phyloP scores from a whole-genome alignment of 2,329 filamentous ascomycete species.

The Pseudogymnoascus sp. region DNA sequence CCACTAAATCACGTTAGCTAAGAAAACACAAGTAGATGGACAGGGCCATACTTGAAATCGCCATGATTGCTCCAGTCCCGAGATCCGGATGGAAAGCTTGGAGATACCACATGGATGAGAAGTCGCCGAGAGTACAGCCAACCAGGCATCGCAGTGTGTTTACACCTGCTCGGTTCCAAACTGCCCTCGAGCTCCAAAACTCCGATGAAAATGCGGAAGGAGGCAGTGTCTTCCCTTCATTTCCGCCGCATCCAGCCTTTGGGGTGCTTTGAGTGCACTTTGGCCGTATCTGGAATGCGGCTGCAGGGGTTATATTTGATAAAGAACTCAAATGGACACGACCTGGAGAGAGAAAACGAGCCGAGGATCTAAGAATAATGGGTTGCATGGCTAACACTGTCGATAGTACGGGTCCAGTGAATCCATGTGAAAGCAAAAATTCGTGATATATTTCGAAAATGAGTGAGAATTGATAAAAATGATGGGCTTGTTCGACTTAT shows the following conservation, averaged over 20 bases:
- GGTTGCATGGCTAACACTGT: background rate
- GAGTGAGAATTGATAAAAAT: background rate
- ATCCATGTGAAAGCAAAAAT: background rate
- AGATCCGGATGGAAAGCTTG: conserved; percentile 41
- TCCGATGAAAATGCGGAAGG: background rate
- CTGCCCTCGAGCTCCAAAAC: conserved; percentile 30
- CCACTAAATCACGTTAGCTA: conserved; percentile 35
- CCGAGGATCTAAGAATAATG: background rate
- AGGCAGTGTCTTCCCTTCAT: background rate
- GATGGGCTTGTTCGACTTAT: background rate
- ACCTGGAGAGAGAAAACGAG: background rate
- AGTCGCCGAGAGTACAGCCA: conserved; percentile 49
- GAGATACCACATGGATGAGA: conserved; percentile 47
- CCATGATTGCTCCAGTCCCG: conserved; percentile 42
- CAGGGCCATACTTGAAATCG: conserved; percentile 38
- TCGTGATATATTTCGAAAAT: background rate
- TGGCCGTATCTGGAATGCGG: background rate
- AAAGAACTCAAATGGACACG: background rate
- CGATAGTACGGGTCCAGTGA: background rate
- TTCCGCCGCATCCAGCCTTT: background rate
- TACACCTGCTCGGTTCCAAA: conserved; percentile 44
- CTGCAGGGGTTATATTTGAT: background rate
- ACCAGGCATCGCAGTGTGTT: conserved; percentile 49
- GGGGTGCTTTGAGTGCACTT: background rate
- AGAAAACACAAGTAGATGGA: background rate